Conservation (phyloP, 176 grass and related monocot species). For the Musa troglodytarum region DNA sequence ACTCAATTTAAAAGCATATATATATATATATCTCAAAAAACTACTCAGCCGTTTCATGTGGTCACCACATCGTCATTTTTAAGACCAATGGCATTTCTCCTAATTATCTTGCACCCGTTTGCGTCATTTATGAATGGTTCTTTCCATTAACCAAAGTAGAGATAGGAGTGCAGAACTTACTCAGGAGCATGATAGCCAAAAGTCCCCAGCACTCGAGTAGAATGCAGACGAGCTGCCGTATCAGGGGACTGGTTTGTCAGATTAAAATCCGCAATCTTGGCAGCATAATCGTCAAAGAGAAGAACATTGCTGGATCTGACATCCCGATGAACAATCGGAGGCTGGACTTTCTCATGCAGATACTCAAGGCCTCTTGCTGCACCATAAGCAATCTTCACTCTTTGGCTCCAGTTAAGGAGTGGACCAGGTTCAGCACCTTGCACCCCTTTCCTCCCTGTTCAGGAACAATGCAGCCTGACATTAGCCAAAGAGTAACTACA, state of each 20-base stretch:
- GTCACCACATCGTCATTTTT: no score
- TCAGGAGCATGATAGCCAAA: constrained; percentile 94
- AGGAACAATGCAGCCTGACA: background rate
- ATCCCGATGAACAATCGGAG: constrained; percentile 69
- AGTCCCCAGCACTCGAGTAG: constrained; percentile 88
- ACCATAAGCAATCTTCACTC: constrained; percentile 57
- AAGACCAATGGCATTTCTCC: background rate
- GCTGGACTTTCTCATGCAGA: constrained; percentile 78
- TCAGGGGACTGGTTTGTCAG: constrained; percentile 85
- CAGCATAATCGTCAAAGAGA: constrained; percentile 54
- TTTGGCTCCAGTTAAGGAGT: constrained; percentile 54
- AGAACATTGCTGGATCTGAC: constrained; percentile 94
- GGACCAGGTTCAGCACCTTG: constrained; percentile 60
- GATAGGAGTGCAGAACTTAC: constrained; percentile 26
- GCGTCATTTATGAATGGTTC: background rate
- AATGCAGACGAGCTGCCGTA: constrained; percentile 78
- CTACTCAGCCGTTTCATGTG: no score
- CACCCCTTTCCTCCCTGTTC: constrained; percentile 85
- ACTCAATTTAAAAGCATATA: no score
- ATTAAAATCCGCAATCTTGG: constrained; percentile 94
- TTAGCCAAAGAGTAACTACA: background rate
- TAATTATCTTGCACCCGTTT: background rate
- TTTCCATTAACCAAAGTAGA: background rate
- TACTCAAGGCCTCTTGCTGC: constrained; percentile 77
- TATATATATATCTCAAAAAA: no score